Evolutionary conservation across 73 alveolate species (phyloP).

Genomic region (Paramecium sexaurelia): DNA sequence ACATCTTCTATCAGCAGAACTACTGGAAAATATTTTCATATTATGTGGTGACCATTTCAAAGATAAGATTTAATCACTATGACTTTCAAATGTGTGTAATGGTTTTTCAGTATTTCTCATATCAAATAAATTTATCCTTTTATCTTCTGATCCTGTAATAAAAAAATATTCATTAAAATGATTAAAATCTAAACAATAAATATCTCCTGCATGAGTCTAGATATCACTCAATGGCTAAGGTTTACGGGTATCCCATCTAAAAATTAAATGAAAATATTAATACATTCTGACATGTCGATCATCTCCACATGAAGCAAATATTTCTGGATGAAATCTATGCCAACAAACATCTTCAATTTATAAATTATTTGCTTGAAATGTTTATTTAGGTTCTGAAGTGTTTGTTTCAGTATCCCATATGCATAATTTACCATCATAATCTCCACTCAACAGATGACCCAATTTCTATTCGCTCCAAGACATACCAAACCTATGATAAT

Average conservation of each 20-base stretch:
- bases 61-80: slow-evolving; percentile 87
- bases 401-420: slow-evolving; percentile 93
- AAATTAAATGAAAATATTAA: not conserved
- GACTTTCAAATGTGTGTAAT: slow-evolving; percentile 88
- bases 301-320: slow-evolving; percentile 96
- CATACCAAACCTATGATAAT: slow-evolving; percentile 20
- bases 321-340: slow-evolving; percentile 84
- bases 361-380: slow-evolving; percentile 80
- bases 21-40: slow-evolving; percentile 86
- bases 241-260: slow-evolving; percentile 79
- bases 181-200: slow-evolving; percentile 90
- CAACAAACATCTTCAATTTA: slow-evolving; percentile 97
- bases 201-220: slow-evolving; percentile 95
- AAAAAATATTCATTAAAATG: slow-evolving; percentile 89
- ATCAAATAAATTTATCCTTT: slow-evolving; percentile 95
- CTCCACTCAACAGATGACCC: slow-evolving; percentile 91
- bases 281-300: slow-evolving; percentile 88
- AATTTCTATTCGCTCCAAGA: slow-evolving; percentile 38
- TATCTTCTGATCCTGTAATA: slow-evolving; percentile 95
- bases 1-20: slow-evolving; percentile 96
- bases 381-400: slow-evolving; percentile 65
- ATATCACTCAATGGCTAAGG: slow-evolving; percentile 75
- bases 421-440: slow-evolving; percentile 90
- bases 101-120: slow-evolving; percentile 88
- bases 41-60: slow-evolving; percentile 91